phyloP scores from a whole-genome alignment of 345 rosid species.

The Rubroshorea leprosula region DNA sequence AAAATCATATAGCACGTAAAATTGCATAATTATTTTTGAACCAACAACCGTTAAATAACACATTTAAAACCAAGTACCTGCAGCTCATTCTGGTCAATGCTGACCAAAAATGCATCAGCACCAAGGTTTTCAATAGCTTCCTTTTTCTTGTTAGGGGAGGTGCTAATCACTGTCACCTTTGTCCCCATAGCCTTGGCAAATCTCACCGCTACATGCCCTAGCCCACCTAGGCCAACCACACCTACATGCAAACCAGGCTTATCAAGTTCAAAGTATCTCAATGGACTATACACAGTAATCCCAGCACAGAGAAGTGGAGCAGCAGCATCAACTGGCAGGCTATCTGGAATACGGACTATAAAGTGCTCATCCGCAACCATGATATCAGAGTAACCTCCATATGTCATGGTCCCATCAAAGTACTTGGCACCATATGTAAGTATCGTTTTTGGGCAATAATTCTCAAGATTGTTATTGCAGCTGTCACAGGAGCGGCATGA shows the following conservation, averaged over 20 bases:
- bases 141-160: slow-evolving; percentile 42
- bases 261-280: slow-evolving; percentile 34
- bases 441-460: slow-evolving; percentile 41
- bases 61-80: slow-evolving; percentile 17
- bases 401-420: slow-evolving; percentile 36
- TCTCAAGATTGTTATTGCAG: slow-evolving; percentile 38
- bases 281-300: slow-evolving; percentile 45
- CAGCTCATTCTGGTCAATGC: slow-evolving; percentile 39
- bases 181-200: slow-evolving; percentile 59
- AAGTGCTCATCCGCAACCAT: slow-evolving; percentile 40
- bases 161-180: slow-evolving; percentile 72
- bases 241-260: slow-evolving; percentile 40
- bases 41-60: not conserved
- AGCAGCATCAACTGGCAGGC: slow-evolving; percentile 32
- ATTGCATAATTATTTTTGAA: too few relatives aligned
- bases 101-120: slow-evolving; percentile 49
- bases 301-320: slow-evolving; percentile 74
- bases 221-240: slow-evolving; percentile 66
- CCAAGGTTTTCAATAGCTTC: slow-evolving; percentile 52
- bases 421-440: slow-evolving; percentile 19
- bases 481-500: slow-evolving; percentile 44
- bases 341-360: slow-evolving; percentile 40
- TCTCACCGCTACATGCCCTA: slow-evolving; percentile 62
- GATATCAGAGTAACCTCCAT: slow-evolving; percentile 47
- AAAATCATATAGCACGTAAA: too few relatives aligned